phyloP scores from a whole-genome alignment of 176 grass and related monocot genomes.

The Olyra latifolia region DNA sequence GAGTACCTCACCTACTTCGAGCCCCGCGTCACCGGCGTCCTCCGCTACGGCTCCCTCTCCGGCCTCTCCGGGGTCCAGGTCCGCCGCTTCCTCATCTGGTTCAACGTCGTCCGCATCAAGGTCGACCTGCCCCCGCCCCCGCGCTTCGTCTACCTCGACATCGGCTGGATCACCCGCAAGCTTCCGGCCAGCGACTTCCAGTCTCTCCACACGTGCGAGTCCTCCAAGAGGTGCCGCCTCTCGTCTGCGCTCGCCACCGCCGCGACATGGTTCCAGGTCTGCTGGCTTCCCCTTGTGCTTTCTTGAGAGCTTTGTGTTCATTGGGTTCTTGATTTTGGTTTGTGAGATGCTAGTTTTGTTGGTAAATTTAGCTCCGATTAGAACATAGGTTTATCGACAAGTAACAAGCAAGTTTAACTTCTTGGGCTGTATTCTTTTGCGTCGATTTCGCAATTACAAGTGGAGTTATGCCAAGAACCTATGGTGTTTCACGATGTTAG shows the following conservation, averaged over 20 bases:
- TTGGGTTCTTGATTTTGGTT: background rate
- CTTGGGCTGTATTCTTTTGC: background rate
- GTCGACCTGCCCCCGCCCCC: constrained; percentile 63
- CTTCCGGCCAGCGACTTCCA: constrained; percentile 60
- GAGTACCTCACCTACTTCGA: constrained; percentile 58
- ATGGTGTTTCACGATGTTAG: background rate
- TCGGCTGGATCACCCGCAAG: constrained; percentile 72
- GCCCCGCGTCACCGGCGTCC: constrained; percentile 41
- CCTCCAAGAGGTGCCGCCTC: constrained; percentile 39
- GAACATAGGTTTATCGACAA: background rate
- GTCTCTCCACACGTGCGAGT: constrained; percentile 57
- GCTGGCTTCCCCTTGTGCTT: background rate
- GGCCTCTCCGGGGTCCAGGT: constrained; percentile 53
- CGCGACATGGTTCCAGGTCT: constrained; percentile 44
- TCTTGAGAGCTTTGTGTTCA: background rate
- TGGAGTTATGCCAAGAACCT: background rate
- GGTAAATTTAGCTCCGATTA: background rate
- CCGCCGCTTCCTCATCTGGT: constrained; percentile 75
- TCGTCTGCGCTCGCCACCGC: constrained; percentile 39
- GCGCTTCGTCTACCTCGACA: constrained; percentile 69
- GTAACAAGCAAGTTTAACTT: background rate
- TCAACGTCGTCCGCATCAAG: constrained; percentile 60
- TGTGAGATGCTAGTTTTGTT: background rate
- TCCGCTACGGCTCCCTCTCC: constrained; percentile 58
- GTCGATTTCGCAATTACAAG: background rate